Evolutionary conservation across 495 filamentous ascomycete species (phyloP).

Genomic region (Schizothecium vesticola): DNA sequence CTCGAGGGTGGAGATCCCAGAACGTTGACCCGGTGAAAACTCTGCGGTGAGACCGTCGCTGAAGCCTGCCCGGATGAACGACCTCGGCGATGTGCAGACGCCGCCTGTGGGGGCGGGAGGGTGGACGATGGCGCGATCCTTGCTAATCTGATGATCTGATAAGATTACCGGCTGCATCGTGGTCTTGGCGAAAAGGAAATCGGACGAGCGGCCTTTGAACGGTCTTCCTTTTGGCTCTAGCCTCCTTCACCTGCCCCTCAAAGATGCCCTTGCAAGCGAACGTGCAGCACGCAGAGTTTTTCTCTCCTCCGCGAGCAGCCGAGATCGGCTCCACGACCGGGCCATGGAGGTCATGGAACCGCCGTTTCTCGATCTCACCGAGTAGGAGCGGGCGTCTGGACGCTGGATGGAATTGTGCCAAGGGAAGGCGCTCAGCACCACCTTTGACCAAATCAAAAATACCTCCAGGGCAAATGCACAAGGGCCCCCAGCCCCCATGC

Average conservation of each 20-base stretch:
- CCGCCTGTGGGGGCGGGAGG: slow-evolving; percentile 6
- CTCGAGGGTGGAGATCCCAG: neutral
- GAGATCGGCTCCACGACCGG: neutral
- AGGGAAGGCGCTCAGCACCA: neutral
- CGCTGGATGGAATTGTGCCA: neutral
- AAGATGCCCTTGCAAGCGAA: neutral
- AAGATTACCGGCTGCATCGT: slow-evolving; percentile 28
- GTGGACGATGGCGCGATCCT: slow-evolving; percentile 7
- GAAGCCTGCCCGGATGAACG: neutral
- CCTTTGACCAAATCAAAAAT: neutral
- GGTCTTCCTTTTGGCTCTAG: neutral
- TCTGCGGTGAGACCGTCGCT: neutral
- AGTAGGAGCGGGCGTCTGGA: neutral
- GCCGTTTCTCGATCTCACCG: neutral
- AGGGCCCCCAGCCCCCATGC: neutral
- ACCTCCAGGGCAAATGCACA: neutral
- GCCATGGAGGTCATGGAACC: too few relatives aligned
- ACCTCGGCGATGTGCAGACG: neutral
- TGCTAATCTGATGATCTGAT: slow-evolving; percentile 46
- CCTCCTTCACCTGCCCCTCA: neutral
- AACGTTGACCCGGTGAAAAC: neutral
- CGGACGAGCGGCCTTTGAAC: slow-evolving; percentile 7
- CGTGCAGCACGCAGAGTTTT: neutral
- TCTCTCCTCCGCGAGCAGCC: neutral
- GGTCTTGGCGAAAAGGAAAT: slow-evolving; percentile 22